A percentile compares a stretch with the other conserved stretches of the same genome.
These are phyloP conservation scores for Iodosphaeria phyllophila DNA, from an alignment of 2,329 filamentous ascomycete species.

Conservation along the genomic window DNA sequence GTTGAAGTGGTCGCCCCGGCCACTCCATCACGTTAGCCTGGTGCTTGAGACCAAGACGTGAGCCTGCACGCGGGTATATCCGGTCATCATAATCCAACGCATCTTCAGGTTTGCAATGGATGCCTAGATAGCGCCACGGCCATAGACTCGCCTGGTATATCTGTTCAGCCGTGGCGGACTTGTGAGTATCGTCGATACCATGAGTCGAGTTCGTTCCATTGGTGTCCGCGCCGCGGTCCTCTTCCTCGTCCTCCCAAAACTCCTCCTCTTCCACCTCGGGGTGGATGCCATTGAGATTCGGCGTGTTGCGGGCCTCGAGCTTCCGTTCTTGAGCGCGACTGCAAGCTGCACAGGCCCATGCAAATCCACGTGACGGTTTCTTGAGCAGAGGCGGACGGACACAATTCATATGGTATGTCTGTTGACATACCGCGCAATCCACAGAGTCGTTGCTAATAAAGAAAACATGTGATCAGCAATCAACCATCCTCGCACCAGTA, in stretches of 20 bases:
- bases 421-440: constrained; percentile 84
- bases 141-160: constrained; percentile 85
- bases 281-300: constrained; percentile 50
- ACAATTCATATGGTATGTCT: constrained; percentile 98
- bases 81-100: constrained; percentile 92
- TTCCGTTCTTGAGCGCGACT: constrained; percentile 90
- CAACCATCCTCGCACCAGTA: background rate
- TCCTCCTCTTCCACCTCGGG: constrained; percentile 49
- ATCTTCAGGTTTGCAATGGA: constrained; percentile 90
- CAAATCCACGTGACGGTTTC: constrained; percentile 93
- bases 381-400: constrained; percentile 82
- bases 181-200: constrained; percentile 34
- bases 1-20: constrained; percentile 74
- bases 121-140: constrained; percentile 89
- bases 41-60: constrained; percentile 75
- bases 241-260: constrained; percentile 50
- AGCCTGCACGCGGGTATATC: constrained; percentile 90
- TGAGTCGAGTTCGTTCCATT: constrained; percentile 45
- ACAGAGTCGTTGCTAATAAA: constrained; percentile 67
- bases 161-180: constrained; percentile 60
- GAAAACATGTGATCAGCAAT: constrained; percentile 11
- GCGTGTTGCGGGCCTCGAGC: constrained; percentile 76
- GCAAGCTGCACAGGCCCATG: constrained; percentile 92
- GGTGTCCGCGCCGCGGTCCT: constrained; percentile 38
- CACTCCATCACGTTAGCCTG: constrained; percentile 75